Base-by-base conservation (phyloP, 345 rosid species). In the Citrus maxima region DNA sequence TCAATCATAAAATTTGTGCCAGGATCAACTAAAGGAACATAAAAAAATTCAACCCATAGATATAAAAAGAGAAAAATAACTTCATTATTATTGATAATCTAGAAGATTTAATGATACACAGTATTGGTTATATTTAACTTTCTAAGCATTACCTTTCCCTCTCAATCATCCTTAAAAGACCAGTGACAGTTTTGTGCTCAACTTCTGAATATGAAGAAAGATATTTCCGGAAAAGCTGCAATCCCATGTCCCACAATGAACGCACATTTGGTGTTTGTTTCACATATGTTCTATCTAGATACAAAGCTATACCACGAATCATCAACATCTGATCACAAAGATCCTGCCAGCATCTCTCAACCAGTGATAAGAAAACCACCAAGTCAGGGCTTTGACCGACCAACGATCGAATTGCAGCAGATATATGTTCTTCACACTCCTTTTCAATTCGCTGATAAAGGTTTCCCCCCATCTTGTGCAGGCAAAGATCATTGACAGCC, bases 221-320 rank as follows among this genome's bases (percentile, higher is more conserved):
- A 87, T 91, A 92, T 86, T 93, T 94, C 65, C 95, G 86, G 82
- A 94, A 96, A 79, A 96, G 97, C 73, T 91, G 98, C 90, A 96
- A 86, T 74, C 99, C 99, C 99, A 94, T 94, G 85, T 94, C 98
- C 99, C 99, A 96, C 74, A 96, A 80, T 0, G 98, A 96, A 24
- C 92, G 90, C 64, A 93, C 92, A 86, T 86, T 90, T 66, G 95
- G 89, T 79, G 88, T 93, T 82, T 90, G 98, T 85, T 94, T 96
- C 76, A 94, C 98, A 79, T 94, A 94, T 56, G 95, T 94, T 82
- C 97, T 89, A 85, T 96, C 99, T 21, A 96, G 87, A 83, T 85
- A 84, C 88, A 96, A 90, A 80, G 99, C 98, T 88, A 96, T 96
- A 81, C 95, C 85, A 80, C 99, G 97, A 80, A 96, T 96, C 98